Base-by-base conservation (phyloP, 257 asterid genomes). In the Nyctanthes arbortristis region DNA sequence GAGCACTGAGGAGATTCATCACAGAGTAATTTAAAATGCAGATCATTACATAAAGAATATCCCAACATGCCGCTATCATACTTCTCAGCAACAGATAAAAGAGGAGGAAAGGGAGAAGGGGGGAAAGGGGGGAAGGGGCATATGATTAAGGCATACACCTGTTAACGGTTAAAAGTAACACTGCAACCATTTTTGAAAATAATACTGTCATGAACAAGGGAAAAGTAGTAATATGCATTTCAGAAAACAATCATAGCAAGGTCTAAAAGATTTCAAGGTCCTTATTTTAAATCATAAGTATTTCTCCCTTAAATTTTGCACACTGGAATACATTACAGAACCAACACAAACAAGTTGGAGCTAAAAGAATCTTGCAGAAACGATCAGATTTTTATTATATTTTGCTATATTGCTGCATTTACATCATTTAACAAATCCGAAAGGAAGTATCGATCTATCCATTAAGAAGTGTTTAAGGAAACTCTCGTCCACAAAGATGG, bases 1-100 rank as follows among this genome's bases (percentile, higher is more conserved):
- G 99, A 36, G 99, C 99, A 80, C 99, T 94, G 84, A 63, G 76
- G 65, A 29, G 72, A 40, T 39, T 39, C 63, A 63, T 57, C 22
- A 14, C 49, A 57, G 29, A 67, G 18, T 11, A n/a, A 22, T 49
- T 67, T 8, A 29, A 29, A 71, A 33, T 68, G 52, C 73, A 45
- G 56, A 31, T 16, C 61, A 67, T 72, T 65, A 66, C 47, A n/a
- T 2, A 22, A 45, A 36, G 34, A 60, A 36, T 54, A 57, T 27
- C 55, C 20, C 5, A 61, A 34, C 43, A 4, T 22, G 31, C 52
- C n/a, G 36, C 49, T 22, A 63, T 34, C n/a, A 56, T 16, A 58
- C 13, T 34, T 33, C 66, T 27, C 18, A 12, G 20, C 28, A n/a
- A 34, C 24, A 47, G 40, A 64, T 54, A 33, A 57, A 29, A 58